Percentiles rank a stretch among this genome's conserved stretches.
These are phyloP conservation scores for Pseudocercospora fijiensis DNA, from an alignment of 2,329 filamentous ascomycete genomes.

Conservation along the genomic window DNA sequence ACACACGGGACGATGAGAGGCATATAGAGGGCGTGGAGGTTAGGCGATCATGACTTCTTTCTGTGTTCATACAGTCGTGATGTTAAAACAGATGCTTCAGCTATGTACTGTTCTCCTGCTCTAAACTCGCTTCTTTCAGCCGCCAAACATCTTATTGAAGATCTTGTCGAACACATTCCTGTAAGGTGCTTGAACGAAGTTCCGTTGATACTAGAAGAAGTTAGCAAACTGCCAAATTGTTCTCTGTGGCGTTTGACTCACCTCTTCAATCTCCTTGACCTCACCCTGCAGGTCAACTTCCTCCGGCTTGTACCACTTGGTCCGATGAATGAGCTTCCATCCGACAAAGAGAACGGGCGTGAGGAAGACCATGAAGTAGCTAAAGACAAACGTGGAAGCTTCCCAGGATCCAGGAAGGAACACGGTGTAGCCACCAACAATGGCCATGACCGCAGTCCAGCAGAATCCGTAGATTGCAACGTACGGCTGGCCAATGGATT, in stretches of 20 bases:
- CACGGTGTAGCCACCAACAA: conserved; percentile 73
- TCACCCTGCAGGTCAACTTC: conserved; percentile 65
- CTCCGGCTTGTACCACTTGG: conserved; percentile 54
- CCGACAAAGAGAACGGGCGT: conserved; percentile 67
- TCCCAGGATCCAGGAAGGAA: conserved; percentile 68
- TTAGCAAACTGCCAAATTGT: conserved; percentile 2
- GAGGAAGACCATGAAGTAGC: conserved; percentile 69
- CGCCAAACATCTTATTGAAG: conserved; percentile 49
- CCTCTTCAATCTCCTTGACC: conserved; percentile 58
- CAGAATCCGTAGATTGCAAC: conserved; percentile 64
- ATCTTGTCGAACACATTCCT: conserved; percentile 42
- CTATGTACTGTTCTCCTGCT: background rate
- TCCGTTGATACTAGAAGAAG: conserved; percentile 24
- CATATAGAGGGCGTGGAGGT: background rate
- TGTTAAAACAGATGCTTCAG: background rate
- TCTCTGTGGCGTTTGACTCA: conserved; percentile 44
- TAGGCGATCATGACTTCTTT: background rate
- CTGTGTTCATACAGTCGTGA: background rate
- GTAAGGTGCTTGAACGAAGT: conserved; percentile 26
- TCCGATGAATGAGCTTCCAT: conserved; percentile 70
- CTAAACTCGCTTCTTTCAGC: background rate
- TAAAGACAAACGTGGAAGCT: conserved; percentile 68
- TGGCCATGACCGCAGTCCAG: conserved; percentile 67
- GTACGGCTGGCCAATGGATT: conserved; percentile 66
- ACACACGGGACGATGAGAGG: background rate